A percentile compares a stretch with the other conserved stretches of the same genome.
These are phyloP conservation scores for Rhodofomes roseus DNA, from an alignment of 1,284 basidiomycete genomes.

Conservation along the genomic window DNA sequence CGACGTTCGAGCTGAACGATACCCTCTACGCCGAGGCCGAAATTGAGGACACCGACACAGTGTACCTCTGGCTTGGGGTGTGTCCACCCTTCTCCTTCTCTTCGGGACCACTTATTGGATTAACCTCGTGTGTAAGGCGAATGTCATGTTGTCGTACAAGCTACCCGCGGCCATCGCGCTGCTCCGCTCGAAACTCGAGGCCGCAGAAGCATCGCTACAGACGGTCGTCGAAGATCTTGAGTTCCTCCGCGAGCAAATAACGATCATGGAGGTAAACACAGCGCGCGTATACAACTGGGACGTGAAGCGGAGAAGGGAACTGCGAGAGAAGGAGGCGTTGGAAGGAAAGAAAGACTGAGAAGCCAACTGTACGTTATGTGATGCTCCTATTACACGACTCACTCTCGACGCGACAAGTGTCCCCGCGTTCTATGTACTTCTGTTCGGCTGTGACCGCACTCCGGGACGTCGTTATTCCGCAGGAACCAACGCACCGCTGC, in stretches of 20 bases:
- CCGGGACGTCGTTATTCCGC: too few species aligned
- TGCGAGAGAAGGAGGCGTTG: slow-evolving; percentile 40
- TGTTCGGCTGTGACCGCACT: background rate
- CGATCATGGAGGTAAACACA: slow-evolving; percentile 98
- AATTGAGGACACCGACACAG: slow-evolving; percentile 83
- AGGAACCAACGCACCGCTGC: too few species aligned
- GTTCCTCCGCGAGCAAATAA: slow-evolving; percentile 93
- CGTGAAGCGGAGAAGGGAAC: slow-evolving; percentile 77
- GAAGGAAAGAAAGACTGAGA: slow-evolving; percentile 14
- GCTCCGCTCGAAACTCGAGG: slow-evolving; percentile 73
- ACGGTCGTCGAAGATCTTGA: slow-evolving; percentile 87
- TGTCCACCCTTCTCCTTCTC: slow-evolving; percentile 16
- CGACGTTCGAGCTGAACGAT: slow-evolving; percentile 95
- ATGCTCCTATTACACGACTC: background rate
- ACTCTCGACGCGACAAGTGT: background rate
- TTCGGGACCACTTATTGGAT: background rate
- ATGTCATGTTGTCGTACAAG: slow-evolving; percentile 97
- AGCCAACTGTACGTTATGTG: background rate
- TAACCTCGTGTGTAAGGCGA: slow-evolving; percentile 59
- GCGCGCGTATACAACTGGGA: slow-evolving; percentile 97
- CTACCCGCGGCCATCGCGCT: slow-evolving; percentile 78
- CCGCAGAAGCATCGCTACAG: slow-evolving; percentile 67
- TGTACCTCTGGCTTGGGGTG: slow-evolving; percentile 96
- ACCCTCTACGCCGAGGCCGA: slow-evolving; percentile 92
- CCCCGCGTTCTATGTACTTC: background rate